Evolutionary conservation across 352 stramenopile genomes (phyloP), one percentile per base, ranked within the genome.

Genomic region (Phytopythium kandeliae): DNA sequence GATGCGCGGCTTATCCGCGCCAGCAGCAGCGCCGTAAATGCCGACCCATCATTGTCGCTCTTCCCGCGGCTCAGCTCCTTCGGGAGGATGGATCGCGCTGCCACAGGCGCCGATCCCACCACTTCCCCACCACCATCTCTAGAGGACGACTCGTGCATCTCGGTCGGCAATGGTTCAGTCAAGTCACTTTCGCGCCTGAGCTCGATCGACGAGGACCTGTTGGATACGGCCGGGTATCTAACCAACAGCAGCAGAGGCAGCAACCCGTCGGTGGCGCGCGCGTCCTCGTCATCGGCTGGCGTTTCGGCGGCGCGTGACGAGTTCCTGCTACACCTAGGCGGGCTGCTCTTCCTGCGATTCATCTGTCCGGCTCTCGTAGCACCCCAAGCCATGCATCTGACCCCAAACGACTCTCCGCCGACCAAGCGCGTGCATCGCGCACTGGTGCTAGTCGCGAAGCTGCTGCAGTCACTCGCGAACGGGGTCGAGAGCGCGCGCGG

Each of bases 401-500:
- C 78, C 9, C 78, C 74, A 1, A 59, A 69, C 26, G 69, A 51
- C 13, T 47, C 50, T 16, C 24, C 66, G 7, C 78, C 79, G 15
- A 62, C 58, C 25, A 79, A 77, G 45, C 51, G 68, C 19, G 69
- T 85, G 48, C 78, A 85, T 33, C 79, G 82, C 21, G 80, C 78
- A 16, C 64, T 89, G 42, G 74, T 93, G 51, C 65, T 93, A 22
- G 57, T 89, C 10, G 82, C 82, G 21, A 93, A 93, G 48, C 51
- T 93, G 28, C 78, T 93, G 53, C 82, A 93, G 65, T 84, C 74
- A 48, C 64, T 93, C 8, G 79, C 82, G 13, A 93, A 91, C 57
- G 86, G 89, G 36, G 74, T 79, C 34, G 77, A 89, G 50, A 71
- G 65, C 28, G 36, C 60, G 12, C 78, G 73, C 8, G 69, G 63